Conservation (phyloP, 805 yeast genomes). For the Barnettozyma wickerhamii region DNA sequence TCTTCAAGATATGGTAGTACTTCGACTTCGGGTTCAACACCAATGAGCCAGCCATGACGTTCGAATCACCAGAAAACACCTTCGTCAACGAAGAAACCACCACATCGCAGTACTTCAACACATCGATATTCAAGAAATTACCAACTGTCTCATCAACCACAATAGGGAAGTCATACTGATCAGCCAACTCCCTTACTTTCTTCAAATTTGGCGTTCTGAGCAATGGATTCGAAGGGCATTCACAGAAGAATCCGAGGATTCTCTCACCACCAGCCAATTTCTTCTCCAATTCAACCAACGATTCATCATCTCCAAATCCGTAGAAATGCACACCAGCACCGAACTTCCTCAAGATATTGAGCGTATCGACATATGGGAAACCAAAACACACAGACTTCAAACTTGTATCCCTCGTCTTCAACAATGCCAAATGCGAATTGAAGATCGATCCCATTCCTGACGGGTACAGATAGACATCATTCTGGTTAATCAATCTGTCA, state of each 20-base stretch:
- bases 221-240: constrained; percentile 94
- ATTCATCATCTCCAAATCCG: constrained; percentile 75
- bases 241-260: constrained; percentile 80
- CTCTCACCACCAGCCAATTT: constrained; percentile 58
- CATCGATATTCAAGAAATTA: constrained; percentile 79
- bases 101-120: constrained; percentile 79
- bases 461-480: constrained; percentile 80
- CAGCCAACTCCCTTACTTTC: constrained; percentile 61
- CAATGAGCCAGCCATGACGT: constrained; percentile 92
- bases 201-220: constrained; percentile 76
- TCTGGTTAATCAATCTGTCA: constrained; percentile 31
- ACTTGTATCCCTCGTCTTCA: constrained; percentile 28
- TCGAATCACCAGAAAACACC: constrained; percentile 90
- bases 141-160: constrained; percentile 95
- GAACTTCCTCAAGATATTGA: constrained; percentile 79
- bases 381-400: constrained; percentile 92
- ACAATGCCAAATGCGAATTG: constrained; percentile 63
- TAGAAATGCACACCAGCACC: constrained; percentile 88
- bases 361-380: constrained; percentile 91
- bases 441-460: constrained; percentile 93
- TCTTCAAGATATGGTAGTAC: constrained; percentile 45
- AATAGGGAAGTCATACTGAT: constrained; percentile 67
- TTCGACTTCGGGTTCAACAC: constrained; percentile 67
- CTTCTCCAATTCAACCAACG: constrained; percentile 60
- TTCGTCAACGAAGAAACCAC: constrained; percentile 86